phyloP scores from a whole-genome alignment of 2,329 filamentous ascomycete genomes.

The Fusarium decemcellulare region DNA sequence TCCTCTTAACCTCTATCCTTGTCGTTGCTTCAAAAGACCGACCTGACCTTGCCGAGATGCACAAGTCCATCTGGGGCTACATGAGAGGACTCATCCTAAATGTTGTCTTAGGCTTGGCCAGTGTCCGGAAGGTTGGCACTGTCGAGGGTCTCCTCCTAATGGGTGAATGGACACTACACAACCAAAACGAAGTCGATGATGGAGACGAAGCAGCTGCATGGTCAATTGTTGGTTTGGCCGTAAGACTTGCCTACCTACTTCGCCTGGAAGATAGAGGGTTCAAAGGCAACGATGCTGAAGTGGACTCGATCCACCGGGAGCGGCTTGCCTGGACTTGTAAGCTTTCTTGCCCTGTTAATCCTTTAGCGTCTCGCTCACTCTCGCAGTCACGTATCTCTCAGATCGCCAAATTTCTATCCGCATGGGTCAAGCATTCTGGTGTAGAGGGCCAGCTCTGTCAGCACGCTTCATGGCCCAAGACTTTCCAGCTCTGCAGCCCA shows the following conservation, averaged over 20 bases:
- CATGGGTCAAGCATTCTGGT: slow-evolving; percentile 29
- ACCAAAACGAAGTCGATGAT: slow-evolving; percentile 18
- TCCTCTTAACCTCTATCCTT: slow-evolving; percentile 21
- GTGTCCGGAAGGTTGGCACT: slow-evolving; percentile 11
- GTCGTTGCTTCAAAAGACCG: slow-evolving; percentile 25
- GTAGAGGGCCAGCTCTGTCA: slow-evolving; percentile 24
- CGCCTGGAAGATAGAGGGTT: neutral
- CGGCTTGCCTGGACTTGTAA: slow-evolving; percentile 2
- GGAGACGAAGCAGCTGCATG: slow-evolving; percentile 22
- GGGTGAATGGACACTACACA: slow-evolving; percentile 25
- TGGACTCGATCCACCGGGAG: neutral
- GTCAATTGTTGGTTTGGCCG: slow-evolving; percentile 20
- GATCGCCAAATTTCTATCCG: slow-evolving; percentile 9
- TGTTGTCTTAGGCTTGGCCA: neutral
- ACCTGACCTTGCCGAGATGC: slow-evolving; percentile 9
- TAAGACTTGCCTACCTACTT: neutral
- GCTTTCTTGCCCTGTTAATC: fast-evolving
- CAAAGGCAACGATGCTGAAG: neutral
- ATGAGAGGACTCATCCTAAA: neutral
- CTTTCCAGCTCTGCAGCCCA: slow-evolving; percentile 22
- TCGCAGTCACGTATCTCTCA: neutral
- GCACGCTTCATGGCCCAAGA: slow-evolving; percentile 24
- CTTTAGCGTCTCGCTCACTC: neutral
- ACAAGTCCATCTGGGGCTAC: slow-evolving; percentile 6
- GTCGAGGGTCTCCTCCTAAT: slow-evolving; percentile 25